Base-by-base conservation (phyloP, 2,329 filamentous ascomycete genomes). In the Penicillium sp. region DNA sequence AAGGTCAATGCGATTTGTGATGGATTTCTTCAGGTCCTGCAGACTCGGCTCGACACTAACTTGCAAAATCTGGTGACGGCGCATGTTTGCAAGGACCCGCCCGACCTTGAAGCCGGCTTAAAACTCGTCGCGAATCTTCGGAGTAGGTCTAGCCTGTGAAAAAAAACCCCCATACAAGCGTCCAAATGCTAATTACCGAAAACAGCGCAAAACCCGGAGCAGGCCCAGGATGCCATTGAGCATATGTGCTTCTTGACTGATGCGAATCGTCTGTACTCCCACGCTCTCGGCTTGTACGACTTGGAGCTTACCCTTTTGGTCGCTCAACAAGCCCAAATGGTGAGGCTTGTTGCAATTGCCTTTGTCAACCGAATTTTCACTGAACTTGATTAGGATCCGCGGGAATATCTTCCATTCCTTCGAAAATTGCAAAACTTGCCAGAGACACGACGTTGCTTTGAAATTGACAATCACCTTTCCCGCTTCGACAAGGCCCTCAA, bases 191-290 rank as follows among this genome's bases (percentile, higher is more conserved):
- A 43, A 63, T 12, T 3, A 24, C 43, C 3, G 32, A 32, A 39
- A 12, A 36, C 42, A 71, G 77, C 79, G 47, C 79, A 85, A 56
- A 81, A 86, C 43, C 75, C 82, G 37, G 79, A 83, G 45, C 77
- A 90, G 56, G 88, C 89, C 0, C 91, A 97, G 57, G 85, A 85
- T 66, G 91, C 91, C 0, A 85, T 96, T 24, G 90, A 96, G 65
- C 93, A 98, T 63, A 96, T 98, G 51, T 97, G 90, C 75, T 98
- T 98, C 76, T 78, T 98, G 37, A 88, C 90, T 0, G 93, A 98
- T 67, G 86, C 94, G 39, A 94, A 96, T 66, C 83, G 84, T 35
- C 80, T 98, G 0, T 98, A 95, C 61, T 88, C 96, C 52, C 84
- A 90, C 51, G 88, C 93, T 0, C 76, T 98, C 2, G 90, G 90